Percentiles rank a stretch among this genome's conserved stretches.
phyloP scores from a whole-genome alignment of 129 eudicot species.

The Centrapalus pauciflorus region DNA sequence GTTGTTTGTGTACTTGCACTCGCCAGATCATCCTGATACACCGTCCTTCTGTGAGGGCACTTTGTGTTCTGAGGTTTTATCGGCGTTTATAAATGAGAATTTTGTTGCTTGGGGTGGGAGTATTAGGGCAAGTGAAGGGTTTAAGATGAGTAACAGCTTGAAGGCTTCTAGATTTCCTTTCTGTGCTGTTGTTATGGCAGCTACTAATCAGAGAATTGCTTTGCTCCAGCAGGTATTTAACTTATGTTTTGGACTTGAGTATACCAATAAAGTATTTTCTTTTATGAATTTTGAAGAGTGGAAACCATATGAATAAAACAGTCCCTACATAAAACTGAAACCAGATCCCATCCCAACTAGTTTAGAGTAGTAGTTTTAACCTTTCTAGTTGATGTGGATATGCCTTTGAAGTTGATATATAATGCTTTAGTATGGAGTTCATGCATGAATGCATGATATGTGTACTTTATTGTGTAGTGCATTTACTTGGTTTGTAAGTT shows the following conservation, averaged over 20 bases:
- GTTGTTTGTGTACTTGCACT: conserved; percentile 88
- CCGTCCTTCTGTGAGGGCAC: conserved; percentile 57
- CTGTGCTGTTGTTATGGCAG: conserved; percentile 97
- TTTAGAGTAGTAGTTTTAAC: neutral
- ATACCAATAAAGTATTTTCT: neutral
- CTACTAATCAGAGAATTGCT: conserved; percentile 88
- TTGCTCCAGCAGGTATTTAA: conserved; percentile 83
- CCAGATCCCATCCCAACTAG: neutral
- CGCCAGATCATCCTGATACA: conserved; percentile 93
- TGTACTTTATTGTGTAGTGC: neutral
- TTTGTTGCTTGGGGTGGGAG: conserved; percentile 96
- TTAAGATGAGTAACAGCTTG: conserved; percentile 95
- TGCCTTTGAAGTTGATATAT: no score
- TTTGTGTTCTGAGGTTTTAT: conserved; percentile 55
- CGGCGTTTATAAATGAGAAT: conserved; percentile 75
- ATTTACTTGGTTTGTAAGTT: neutral
- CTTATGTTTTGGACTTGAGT: neutral
- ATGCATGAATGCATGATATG: no score
- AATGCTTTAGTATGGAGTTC: neutral
- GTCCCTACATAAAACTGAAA: neutral
- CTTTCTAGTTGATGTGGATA: neutral
- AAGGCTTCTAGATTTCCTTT: conserved; percentile 92
- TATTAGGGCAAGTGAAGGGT: conserved; percentile 82
- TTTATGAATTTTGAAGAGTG: neutral
- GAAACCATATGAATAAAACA: neutral